A percentile compares a stretch with the other conserved stretches of the same genome.
Evolutionary conservation across 176 grass and related monocot species (phyloP).

Genomic region (Triticum urartu): DNA sequence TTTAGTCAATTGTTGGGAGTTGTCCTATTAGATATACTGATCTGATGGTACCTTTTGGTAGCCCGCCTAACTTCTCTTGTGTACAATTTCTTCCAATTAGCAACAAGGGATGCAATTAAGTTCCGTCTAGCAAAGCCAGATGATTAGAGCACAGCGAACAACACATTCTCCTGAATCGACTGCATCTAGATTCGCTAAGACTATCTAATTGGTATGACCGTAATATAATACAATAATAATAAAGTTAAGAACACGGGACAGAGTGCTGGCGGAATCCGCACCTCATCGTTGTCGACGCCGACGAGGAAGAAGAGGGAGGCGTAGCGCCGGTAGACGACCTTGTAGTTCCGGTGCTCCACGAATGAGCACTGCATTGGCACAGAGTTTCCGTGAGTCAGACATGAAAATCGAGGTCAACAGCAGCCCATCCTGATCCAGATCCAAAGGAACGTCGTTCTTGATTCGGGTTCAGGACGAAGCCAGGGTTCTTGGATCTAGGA

Average conservation of each 20-base stretch:
- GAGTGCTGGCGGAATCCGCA: neutral
- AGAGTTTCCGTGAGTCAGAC: neutral
- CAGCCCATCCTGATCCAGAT: conserved; percentile 5
- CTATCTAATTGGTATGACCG: neutral
- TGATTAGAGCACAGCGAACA: neutral
- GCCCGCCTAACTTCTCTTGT: neutral
- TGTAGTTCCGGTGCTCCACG: conserved; percentile 98
- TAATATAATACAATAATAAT: neutral
- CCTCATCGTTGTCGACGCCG: conserved; percentile 96
- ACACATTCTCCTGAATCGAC: neutral
- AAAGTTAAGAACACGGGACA: neutral
- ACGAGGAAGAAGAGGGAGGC: conserved; percentile 98
- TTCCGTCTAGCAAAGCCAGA: neutral
- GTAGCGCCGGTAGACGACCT: conserved; percentile 92
- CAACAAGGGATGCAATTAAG: too few relatives aligned
- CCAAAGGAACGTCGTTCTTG: neutral
- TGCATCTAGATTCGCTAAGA: neutral
- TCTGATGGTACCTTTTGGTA: neutral
- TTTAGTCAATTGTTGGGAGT: neutral
- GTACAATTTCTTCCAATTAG: neutral
- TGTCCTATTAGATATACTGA: neutral
- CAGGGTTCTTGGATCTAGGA: conserved; percentile 9
- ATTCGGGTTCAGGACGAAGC: neutral
- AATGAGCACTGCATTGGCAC: conserved; percentile 77
- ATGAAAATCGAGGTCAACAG: neutral